A percentile compares a stretch with the other conserved stretches of the same genome.
Conservation (phyloP, 176 grass and related monocot species). For the Chloris gayana region DNA sequence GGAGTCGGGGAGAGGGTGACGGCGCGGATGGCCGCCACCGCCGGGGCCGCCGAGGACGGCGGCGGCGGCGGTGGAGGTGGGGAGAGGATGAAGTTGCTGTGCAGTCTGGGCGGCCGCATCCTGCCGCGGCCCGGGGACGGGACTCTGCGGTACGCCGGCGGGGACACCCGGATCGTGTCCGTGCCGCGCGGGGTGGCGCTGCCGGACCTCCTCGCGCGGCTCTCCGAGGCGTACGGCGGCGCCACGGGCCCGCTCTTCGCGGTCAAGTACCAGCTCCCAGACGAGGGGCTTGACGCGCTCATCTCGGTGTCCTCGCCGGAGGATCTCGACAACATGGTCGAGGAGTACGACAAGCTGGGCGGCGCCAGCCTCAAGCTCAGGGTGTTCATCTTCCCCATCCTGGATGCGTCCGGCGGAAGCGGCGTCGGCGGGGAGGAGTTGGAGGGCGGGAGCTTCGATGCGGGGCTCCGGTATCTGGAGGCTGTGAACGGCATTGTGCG, state of each 20-base stretch:
- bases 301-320: conserved; percentile 96
- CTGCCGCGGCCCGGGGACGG: conserved; percentile 89
- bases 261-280: conserved; percentile 92
- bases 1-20: neutral
- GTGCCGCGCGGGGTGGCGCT: conserved; percentile 59
- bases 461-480: conserved; percentile 63
- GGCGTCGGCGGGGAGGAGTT: conserved; percentile 23
- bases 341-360: conserved; percentile 85
- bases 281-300: conserved; percentile 90
- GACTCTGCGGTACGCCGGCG: conserved; percentile 84
- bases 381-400: conserved; percentile 81
- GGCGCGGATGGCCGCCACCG: conserved; percentile 53
- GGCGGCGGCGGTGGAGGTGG: conserved; percentile 17
- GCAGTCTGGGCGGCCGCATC: conserved; percentile 85
- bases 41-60: conserved; percentile 35
- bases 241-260: conserved; percentile 51
- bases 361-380: conserved; percentile 71
- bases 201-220: conserved; percentile 47
- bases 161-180: conserved; percentile 93
- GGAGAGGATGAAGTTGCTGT: conserved; percentile 75
- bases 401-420: conserved; percentile 31
- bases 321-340: conserved; percentile 98
- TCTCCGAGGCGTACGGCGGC: conserved; percentile 70
- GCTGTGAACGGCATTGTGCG: conserved; percentile 78
- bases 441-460: conserved; percentile 43